Evolutionary conservation across 2,329 filamentous ascomycete species (phyloP), one percentile per base, ranked within the genome.

Genomic region (Cercospora zeina): DNA sequence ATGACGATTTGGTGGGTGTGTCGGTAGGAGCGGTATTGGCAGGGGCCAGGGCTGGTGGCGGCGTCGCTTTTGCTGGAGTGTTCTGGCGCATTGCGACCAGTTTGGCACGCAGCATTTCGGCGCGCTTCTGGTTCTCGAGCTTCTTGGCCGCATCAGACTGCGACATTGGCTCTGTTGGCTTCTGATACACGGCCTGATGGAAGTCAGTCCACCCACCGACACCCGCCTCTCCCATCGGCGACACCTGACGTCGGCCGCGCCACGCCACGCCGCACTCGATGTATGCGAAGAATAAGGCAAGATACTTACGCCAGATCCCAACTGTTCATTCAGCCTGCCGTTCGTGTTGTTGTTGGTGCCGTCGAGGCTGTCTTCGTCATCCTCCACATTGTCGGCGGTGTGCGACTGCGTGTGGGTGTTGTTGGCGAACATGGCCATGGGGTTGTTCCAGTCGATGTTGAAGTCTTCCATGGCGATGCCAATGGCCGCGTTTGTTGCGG

Each of bases 81-180:
- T 70, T 68, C 45, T 68, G 65, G 4, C 67, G 65, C 55, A 68
- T 59, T 47, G 68, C 69, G 13, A 72, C 49, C 42, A 73, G 58
- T 54, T 70, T 70, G 30, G 68, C 70, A 9, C 69, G 63, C 36
- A 78, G 75, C 59, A 79, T 76, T 19, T 71, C 66, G 9, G 67
- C 63, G 39, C 64, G 61, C 24, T 54, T 60, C 59, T 72, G 68
- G 50, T 73, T 71, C 60, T 69, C 66, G 13, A 63, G 62, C 50
- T 67, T 70, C 49, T 66, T 63, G 21, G 54, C 62, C 24, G 54
- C 54, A 31, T 62, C 65, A 1, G 50, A 36, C 37, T 49, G 19
- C 21, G 47, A 30, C 21, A 24, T 21, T 45, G 54, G 14, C 19
- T 31, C 30, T 50, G 30, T 16, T 45, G 55, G 36, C 42, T 49